phyloP scores from a whole-genome alignment of 768 basidiomycete genomes.

The Amanita muscaria region DNA sequence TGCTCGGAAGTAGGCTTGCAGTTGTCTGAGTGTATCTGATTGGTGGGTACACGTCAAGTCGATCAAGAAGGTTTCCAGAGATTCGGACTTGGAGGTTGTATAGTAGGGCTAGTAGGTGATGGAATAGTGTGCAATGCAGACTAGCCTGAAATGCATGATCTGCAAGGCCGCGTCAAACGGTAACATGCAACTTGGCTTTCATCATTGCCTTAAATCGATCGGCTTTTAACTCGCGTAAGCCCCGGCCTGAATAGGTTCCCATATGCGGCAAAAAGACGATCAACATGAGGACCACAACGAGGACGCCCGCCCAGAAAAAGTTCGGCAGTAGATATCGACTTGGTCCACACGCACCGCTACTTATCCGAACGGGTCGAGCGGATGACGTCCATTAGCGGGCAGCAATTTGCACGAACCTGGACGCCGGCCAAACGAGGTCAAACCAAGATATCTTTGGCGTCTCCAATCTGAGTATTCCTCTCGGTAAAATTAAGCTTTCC shows the following conservation, averaged over 20 bases:
- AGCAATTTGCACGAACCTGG: constrained; percentile 8
- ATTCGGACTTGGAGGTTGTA: too few relatives aligned
- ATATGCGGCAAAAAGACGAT: constrained; percentile 18
- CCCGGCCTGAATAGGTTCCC: constrained; percentile 4
- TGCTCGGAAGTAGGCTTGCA: constrained; percentile 1
- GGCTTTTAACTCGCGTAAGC: constrained; percentile 7
- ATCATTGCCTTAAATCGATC: constrained; percentile 6
- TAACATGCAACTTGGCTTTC: constrained; percentile 1
- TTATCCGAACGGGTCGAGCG: constrained; percentile 6
- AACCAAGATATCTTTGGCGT: constrained; percentile 2
- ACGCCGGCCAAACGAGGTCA: not conserved
- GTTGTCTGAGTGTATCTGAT: constrained; percentile 2
- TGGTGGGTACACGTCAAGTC: too few relatives aligned
- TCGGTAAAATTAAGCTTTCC: constrained; percentile 13
- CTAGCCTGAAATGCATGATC: constrained; percentile 6
- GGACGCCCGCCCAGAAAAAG: constrained; percentile 15
- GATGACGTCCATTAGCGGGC: constrained; percentile 4
- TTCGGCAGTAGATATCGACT: not conserved
- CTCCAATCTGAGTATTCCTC: constrained; percentile 6
- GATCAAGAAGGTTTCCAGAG: too few relatives aligned
- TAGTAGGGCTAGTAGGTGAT: too few relatives aligned
- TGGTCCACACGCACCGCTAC: constrained; percentile 2
- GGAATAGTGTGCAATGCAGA: too few relatives aligned
- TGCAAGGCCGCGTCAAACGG: not conserved
- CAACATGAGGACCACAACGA: constrained; percentile 35